Percentiles rank a stretch among this genome's conserved stretches.
These are phyloP conservation scores for Carallia pectinifolia DNA, from an alignment of 345 rosid genomes.

Conservation along the genomic window DNA sequence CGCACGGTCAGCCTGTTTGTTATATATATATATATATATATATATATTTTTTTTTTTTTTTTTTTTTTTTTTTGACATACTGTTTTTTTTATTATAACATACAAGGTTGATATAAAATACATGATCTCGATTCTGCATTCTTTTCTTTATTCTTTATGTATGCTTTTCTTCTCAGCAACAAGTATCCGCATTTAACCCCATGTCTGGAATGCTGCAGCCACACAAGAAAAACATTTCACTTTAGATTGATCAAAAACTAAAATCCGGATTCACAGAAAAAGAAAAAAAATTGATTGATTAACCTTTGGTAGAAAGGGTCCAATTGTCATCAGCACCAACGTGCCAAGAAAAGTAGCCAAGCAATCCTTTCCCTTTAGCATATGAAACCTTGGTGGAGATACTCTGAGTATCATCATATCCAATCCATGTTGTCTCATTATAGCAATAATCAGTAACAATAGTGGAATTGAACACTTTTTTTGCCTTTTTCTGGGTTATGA, in stretches of 20 bases:
- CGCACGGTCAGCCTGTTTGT: no score
- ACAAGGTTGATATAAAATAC: no score
- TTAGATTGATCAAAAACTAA: no score
- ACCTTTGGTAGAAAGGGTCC: conserved; percentile 21
- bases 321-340: conserved; percentile 24
- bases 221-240: no score
- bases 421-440: conserved; percentile 21
- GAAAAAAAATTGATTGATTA: neutral
- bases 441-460: conserved; percentile 12
- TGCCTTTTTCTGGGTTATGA: conserved; percentile 11
- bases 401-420: conserved; percentile 22
- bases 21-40: no score
- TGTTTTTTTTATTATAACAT: no score
- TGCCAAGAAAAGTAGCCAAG: conserved; percentile 30
- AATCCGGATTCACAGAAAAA: no score
- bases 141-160: no score
- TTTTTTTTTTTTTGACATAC: no score
- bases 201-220: conserved; percentile 11
- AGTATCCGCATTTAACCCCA: conserved; percentile 4
- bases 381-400: conserved; percentile 18
- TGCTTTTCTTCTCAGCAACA: neutral
- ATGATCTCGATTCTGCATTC: no score
- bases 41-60: no score
- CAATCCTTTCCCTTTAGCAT: conserved; percentile 23
- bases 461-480: conserved; percentile 11